A percentile compares a stretch with the other conserved stretches of the same genome.
phyloP scores from a whole-genome alignment of 108 stramenopile species.

The Skeletonema grethae region DNA sequence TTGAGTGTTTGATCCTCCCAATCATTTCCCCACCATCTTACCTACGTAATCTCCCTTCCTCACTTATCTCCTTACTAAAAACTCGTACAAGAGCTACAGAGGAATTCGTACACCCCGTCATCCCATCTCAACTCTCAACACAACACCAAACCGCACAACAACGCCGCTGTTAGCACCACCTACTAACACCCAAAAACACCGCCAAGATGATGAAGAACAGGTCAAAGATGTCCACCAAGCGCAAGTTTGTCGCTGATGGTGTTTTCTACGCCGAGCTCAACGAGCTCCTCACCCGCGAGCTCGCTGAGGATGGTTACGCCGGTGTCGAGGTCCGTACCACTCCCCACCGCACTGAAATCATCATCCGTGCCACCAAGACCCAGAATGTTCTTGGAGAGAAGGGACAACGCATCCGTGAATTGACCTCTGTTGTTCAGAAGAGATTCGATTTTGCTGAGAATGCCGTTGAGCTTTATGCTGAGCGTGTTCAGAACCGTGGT shows the following conservation, averaged over 20 bases:
- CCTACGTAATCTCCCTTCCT: too few relatives aligned
- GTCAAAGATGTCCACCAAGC: conserved; percentile 95
- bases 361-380: conserved; percentile 99
- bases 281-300: conserved; percentile 96
- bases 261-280: conserved; percentile 99
- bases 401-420: conserved; percentile 98
- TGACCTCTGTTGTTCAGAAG: conserved; percentile 99
- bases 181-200: conserved; percentile 12
- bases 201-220: conserved; percentile 51
- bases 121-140: not conserved
- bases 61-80: conserved; percentile 1
- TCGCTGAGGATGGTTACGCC: conserved; percentile 98
- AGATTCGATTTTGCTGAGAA: conserved; percentile 98
- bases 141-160: not conserved
- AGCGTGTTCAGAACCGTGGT: conserved; percentile 98
- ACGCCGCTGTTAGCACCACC: not conserved
- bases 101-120: not conserved
- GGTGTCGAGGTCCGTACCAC: conserved; percentile 99
- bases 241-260: conserved; percentile 99
- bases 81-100: not conserved
- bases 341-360: conserved; percentile 98
- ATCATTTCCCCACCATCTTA: not conserved
- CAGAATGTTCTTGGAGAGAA: conserved; percentile 99
- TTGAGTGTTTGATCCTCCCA: too few relatives aligned
- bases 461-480: conserved; percentile 98